phyloP scores from a whole-genome alignment of 179 eudicot genomes.

The Beta corolliflora region DNA sequence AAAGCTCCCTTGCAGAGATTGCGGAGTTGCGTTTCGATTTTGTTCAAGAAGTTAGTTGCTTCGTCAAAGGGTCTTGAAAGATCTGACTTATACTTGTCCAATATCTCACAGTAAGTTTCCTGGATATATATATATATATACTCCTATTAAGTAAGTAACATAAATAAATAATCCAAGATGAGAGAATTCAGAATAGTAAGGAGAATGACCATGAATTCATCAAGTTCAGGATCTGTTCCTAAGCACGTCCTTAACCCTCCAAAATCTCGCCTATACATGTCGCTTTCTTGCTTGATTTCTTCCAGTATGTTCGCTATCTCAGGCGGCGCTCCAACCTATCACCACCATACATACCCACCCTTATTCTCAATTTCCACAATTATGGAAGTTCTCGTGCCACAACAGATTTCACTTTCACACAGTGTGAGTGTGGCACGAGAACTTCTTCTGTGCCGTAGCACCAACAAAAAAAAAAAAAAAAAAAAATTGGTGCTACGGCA shows the following conservation, averaged over 20 bases:
- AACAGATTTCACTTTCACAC: too few species aligned
- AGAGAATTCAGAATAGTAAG: not conserved
- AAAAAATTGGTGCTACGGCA: too few species aligned
- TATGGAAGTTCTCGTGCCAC: too few species aligned
- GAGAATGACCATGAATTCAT: slow-evolving; percentile 43
- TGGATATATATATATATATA: too few species aligned
- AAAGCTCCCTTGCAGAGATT: slow-evolving; percentile 73
- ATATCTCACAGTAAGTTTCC: slow-evolving; percentile 76
- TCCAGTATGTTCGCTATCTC: slow-evolving; percentile 43
- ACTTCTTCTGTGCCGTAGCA: too few species aligned
- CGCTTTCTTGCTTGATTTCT: slow-evolving; percentile 41
- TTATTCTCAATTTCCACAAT: not conserved
- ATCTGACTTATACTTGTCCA: slow-evolving; percentile 86
- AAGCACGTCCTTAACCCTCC: slow-evolving; percentile 23
- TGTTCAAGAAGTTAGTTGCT: slow-evolving; percentile 75
- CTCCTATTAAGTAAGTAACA: too few species aligned
- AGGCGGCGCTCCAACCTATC: slow-evolving; percentile 50
- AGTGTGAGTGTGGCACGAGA: too few species aligned
- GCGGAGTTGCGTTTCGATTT: slow-evolving; percentile 71
- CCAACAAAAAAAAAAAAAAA: not conserved
- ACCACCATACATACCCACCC: not conserved
- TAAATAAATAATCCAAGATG: not conserved
- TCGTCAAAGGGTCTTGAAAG: slow-evolving; percentile 84
- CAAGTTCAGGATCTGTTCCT: slow-evolving; percentile 57
- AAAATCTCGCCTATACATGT: slow-evolving; percentile 18